Percentiles rank a stretch among this genome's conserved stretches.
phyloP scores from a whole-genome alignment of 1,284 basidiomycete genomes.

The Rhodotorula sp. region DNA sequence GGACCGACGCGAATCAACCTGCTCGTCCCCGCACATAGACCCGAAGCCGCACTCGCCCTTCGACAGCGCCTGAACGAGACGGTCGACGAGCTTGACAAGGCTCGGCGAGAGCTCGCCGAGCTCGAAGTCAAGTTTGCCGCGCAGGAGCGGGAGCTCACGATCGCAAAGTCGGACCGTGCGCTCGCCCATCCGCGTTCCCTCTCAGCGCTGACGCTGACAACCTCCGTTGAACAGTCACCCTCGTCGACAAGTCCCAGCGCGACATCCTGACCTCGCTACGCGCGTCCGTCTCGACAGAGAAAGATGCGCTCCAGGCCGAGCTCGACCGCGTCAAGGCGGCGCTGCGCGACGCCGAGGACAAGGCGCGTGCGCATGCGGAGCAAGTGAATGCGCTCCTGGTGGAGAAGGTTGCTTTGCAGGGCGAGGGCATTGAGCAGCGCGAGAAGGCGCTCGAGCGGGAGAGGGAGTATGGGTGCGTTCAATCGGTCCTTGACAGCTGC shows the following conservation, averaged over 20 bases:
- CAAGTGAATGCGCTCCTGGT: slow-evolving; percentile 63
- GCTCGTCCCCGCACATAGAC: slow-evolving; percentile 54
- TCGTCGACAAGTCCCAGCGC: slow-evolving; percentile 68
- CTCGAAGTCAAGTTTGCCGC: slow-evolving; percentile 72
- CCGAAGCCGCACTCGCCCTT: slow-evolving; percentile 82
- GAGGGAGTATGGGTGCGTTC: slow-evolving; percentile 71
- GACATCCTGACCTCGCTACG: slow-evolving; percentile 72
- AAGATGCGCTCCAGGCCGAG: slow-evolving; percentile 70
- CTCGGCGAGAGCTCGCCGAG: slow-evolving; percentile 68
- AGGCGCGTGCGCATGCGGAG: slow-evolving; percentile 87
- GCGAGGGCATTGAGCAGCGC: slow-evolving; percentile 78
- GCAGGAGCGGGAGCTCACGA: slow-evolving; percentile 69
- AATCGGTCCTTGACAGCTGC: too few relatives aligned
- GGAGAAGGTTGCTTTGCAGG: slow-evolving; percentile 88
- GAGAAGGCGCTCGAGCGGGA: slow-evolving; percentile 80
- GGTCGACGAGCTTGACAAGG: slow-evolving; percentile 73
- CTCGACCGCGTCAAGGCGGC: slow-evolving; percentile 66
- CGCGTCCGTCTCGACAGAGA: slow-evolving; percentile 85
- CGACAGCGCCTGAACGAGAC: slow-evolving; percentile 84
- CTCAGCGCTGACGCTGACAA: background rate
- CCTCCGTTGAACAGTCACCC: slow-evolving; percentile 60
- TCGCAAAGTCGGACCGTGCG: slow-evolving; percentile 84
- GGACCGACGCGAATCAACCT: background rate
- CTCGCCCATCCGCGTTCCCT: background rate
- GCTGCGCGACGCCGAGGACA: slow-evolving; percentile 72